Evolutionary conservation across 768 basidiomycete species (phyloP).

Genomic region (Piloderma croceum): DNA sequence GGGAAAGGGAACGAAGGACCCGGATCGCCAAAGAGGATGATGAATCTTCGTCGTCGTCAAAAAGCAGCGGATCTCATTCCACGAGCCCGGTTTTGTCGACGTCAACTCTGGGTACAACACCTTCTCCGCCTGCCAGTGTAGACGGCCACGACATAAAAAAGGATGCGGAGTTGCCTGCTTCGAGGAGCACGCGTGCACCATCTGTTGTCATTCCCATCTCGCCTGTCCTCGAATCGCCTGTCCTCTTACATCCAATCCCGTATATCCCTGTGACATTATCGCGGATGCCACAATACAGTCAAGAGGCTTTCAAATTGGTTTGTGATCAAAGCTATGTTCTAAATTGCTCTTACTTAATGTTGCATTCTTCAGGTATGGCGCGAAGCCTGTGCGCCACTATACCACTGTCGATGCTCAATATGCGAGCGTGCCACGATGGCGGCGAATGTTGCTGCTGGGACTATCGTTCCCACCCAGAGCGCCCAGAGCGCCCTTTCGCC

Average conservation of each 20-base stretch:
- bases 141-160: conserved; percentile 30
- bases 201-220: conserved; percentile 39
- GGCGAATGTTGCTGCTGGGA: conserved; percentile 41
- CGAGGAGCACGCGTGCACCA: conserved; percentile 18
- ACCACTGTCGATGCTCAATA: conserved; percentile 67
- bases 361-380: conserved; percentile 52
- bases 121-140: conserved; percentile 56
- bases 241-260: conserved; percentile 60
- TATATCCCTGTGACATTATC: conserved; percentile 54
- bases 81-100: conserved; percentile 74
- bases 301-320: conserved; percentile 54
- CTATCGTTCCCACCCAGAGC: conserved; percentile 25
- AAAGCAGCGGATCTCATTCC: conserved; percentile 47
- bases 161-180: conserved; percentile 27
- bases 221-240: conserved; percentile 59
- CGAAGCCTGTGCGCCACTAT: conserved; percentile 66
- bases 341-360: neutral
- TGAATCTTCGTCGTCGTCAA: conserved; percentile 46
- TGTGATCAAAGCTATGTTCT: conserved; percentile 30
- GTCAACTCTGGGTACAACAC: conserved; percentile 72
- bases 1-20: conserved; percentile 15
- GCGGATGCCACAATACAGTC: conserved; percentile 51
- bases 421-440: conserved; percentile 61
- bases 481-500: conserved; percentile 17
- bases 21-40: conserved; percentile 24